Base-by-base conservation (phyloP, 2,329 filamentous ascomycete species). In the Fusarium papillatum region DNA sequence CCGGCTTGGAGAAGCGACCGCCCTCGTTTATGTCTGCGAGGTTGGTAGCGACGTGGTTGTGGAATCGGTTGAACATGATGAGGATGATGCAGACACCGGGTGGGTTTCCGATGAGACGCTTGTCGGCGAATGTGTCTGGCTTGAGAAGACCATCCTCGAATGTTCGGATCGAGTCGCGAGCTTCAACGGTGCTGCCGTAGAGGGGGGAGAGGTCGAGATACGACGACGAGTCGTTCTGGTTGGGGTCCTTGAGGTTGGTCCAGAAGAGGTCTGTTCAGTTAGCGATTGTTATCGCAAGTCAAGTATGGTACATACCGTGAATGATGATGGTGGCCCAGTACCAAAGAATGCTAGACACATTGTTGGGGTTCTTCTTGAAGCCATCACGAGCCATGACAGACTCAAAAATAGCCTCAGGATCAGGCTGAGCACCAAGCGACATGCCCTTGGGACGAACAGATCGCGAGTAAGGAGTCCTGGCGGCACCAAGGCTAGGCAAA, bases 11-110 rank as follows among this genome's bases (percentile, higher is more conserved):
- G 84, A 98, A 98, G 26, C 94, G 90, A 19, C 92, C 92, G 55
- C 91, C 91, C 79, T 98, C 96, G 79, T 98, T 98, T 83, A 98
- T 96, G n/a, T 89, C 86, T 0, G 94, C 94, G 22, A 98, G 86
- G 72, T 96, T 93, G 66, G 92, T 90, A 2, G 94, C 95, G 0
- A 95, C 91, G 75, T 97, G 90, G 84, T 98, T 98, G 84, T 98
- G 96, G 84, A 97, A 97, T 29, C 92, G 90, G 79, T 93, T 93
- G 84, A 95, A 93, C 93, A 95, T 95, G 83, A 96, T 89, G 34
- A 96, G 84, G 5, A 96, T 79, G 7, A 94, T 92, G 68, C 91
- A 89, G 7, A 94, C 93, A 16, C 93, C 93, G 0, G 94, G 93
- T 0, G 94, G 94, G 79, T 94, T 93, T 13, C 91, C 93, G 29